These are phyloP conservation scores for Plasmodium berghei DNA, from an alignment of 169 alveolate species.

Conservation along the genomic window DNA sequence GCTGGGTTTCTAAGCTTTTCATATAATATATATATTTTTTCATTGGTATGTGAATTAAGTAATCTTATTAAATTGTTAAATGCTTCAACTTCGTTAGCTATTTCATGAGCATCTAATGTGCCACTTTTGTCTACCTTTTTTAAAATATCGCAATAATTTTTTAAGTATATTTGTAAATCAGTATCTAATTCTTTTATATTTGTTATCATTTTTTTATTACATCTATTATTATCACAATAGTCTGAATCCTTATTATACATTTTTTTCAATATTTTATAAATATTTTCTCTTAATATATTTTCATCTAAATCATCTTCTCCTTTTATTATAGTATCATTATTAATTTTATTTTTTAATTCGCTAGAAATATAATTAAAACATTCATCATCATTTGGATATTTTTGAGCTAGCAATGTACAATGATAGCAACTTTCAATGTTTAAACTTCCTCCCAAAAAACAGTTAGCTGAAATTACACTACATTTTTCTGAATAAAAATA, in stretches of 20 bases:
- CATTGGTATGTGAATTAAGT: constrained; percentile 10
- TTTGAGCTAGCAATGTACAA: constrained; percentile 34
- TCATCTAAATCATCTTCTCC: constrained; percentile 9
- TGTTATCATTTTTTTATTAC: constrained; percentile 10
- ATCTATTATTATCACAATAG: neutral
- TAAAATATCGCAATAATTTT: constrained; percentile 21
- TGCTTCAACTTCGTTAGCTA: constrained; percentile 26
- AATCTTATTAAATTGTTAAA: constrained; percentile 31
- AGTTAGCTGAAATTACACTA: constrained; percentile 3
- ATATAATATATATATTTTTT: neutral
- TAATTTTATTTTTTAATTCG: neutral
- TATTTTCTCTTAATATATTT: constrained; percentile 9
- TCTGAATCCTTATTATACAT: constrained; percentile 10
- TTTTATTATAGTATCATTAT: neutral
- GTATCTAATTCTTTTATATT: constrained; percentile 15
- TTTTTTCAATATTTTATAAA: constrained; percentile 21
- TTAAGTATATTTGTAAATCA: constrained; percentile 10
- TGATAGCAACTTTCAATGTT: constrained; percentile 42
- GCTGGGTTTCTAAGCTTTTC: constrained; percentile 49
- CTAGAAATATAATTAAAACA: constrained; percentile 26
- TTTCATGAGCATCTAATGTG: constrained; percentile 14
- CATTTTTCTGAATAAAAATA: constrained; percentile 17
- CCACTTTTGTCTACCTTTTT: constrained; percentile 62
- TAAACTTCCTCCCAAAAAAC: constrained; percentile 44
- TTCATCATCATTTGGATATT: neutral